Conservation (phyloP, 2,329 filamentous ascomycete genomes). For the Neophaeococcomyces mojaviensis region DNA sequence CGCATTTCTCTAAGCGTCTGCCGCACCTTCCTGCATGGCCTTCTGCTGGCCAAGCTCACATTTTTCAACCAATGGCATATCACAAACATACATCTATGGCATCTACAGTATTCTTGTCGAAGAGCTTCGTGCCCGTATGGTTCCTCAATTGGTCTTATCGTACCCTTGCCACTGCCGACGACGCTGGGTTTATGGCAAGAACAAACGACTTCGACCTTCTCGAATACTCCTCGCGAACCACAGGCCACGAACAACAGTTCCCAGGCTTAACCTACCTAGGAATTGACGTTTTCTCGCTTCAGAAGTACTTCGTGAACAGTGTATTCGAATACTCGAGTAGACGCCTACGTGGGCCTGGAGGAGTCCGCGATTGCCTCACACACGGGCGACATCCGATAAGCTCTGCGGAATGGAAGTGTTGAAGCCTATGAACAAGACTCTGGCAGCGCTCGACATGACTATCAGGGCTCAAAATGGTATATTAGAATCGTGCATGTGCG, state of each 20-base stretch:
- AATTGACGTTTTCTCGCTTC: neutral
- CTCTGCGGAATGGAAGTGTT: too few species aligned
- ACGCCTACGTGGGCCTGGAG: conserved; percentile 2
- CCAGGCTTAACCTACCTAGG: neutral
- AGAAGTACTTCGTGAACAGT: neutral
- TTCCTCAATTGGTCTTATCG: neutral
- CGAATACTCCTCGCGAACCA: conserved; percentile 2
- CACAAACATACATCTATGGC: neutral
- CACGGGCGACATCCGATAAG: too few species aligned
- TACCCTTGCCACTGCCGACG: neutral
- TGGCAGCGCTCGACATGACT: neutral
- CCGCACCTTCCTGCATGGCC: too few species aligned
- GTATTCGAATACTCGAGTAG: neutral
- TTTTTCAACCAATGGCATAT: neutral
- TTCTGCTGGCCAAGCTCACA: too few species aligned
- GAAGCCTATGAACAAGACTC: too few species aligned
- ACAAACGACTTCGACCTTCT: conserved; percentile 2
- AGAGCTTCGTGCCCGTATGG: neutral
- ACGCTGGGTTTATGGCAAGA: neutral
- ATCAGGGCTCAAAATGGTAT: too few species aligned
- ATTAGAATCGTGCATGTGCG: conserved; percentile 1
- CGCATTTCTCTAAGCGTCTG: too few species aligned
- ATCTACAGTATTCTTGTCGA: neutral
- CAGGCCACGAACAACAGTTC: neutral
- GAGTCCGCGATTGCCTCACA: neutral